Base-by-base conservation (phyloP, 2,329 filamentous ascomycete genomes). In the Fusarium sp. region DNA sequence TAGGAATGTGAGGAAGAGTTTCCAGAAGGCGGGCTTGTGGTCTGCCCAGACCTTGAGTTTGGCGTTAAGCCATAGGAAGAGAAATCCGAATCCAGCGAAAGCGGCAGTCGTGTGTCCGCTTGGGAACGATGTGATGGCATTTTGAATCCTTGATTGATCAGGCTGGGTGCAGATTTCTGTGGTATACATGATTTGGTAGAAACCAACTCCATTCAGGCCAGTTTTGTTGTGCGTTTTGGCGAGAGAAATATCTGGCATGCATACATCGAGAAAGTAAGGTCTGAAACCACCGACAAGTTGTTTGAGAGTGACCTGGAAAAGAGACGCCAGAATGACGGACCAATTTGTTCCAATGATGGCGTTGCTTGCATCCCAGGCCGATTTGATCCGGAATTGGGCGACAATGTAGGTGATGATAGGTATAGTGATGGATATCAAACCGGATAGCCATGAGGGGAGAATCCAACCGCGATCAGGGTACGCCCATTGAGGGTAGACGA, bases 41-140 rank as follows among this genome's bases (percentile, higher is more conserved):
- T 92, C 90, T 25, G 87, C 84, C 82, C 88, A 92, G 55, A 92
- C 86, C 81, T 93, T 93, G 42, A 93, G 82, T 81, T 93, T 93
- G 38, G 90, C 91, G 75, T 93, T 93, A 31, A 93, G 83, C 82
- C 92, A 93, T 15, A 93, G 82, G 72, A 86, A 90, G 12, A 93
- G 81, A 76, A 89, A 93, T 12, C 90, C 84, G 68, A 89, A 89
- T 4, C 88, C 89, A 0, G 90, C 89, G 65, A 90, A 92, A 1
- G 89, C 89, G 3, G 88, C 89, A 0, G 90, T 90, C 2, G 90
- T 86, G 78, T 93, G 91, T 1, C 91, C 91, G 10, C 89, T 92
- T 0, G 91, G 91, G 74, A 93, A 92, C 3, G 87, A 89, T 41
- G 91, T 89, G 38, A 93, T 84, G 9, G 86, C 84, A 68, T 91